These are phyloP conservation scores for Diplodia intermedia DNA, from an alignment of 2,329 filamentous ascomycete genomes.

Conservation along the genomic window DNA sequence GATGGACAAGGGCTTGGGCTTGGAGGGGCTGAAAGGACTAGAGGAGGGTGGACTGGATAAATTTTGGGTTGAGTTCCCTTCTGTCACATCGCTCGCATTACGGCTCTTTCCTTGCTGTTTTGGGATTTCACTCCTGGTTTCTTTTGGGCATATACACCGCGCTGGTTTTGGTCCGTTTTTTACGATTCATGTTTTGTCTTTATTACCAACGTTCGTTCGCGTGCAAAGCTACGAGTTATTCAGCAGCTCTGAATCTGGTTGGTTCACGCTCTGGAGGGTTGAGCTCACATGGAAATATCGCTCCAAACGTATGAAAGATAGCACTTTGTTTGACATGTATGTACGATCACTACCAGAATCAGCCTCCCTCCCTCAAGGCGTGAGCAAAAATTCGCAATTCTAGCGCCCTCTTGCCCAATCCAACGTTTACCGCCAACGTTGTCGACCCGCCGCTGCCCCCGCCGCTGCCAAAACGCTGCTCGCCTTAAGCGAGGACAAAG, in stretches of 20 bases:
- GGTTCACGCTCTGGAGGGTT: neutral
- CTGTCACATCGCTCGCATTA: neutral
- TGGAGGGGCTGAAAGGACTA: neutral
- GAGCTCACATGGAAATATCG: neutral
- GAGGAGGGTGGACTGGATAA: neutral
- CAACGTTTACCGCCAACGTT: neutral
- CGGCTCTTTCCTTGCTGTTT: neutral
- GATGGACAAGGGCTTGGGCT: neutral
- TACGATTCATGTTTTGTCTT: neutral
- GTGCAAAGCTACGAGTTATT: neutral
- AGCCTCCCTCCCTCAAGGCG: neutral
- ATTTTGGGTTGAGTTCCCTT: neutral
- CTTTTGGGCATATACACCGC: conserved; percentile 18
- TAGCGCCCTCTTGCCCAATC: neutral
- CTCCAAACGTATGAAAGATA: neutral
- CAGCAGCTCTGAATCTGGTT: neutral
- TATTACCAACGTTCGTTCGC: conserved; percentile 8
- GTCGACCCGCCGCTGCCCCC: neutral
- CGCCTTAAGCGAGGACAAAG: neutral
- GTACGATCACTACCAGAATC: neutral
- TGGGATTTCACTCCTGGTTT: neutral
- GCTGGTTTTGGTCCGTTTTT: conserved; percentile 4
- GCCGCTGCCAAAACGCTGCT: neutral
- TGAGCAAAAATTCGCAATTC: neutral
- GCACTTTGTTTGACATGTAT: neutral